These are phyloP conservation scores for Phytophthora multivora DNA, from an alignment of 352 stramenopile species.

Conservation along the genomic window DNA sequence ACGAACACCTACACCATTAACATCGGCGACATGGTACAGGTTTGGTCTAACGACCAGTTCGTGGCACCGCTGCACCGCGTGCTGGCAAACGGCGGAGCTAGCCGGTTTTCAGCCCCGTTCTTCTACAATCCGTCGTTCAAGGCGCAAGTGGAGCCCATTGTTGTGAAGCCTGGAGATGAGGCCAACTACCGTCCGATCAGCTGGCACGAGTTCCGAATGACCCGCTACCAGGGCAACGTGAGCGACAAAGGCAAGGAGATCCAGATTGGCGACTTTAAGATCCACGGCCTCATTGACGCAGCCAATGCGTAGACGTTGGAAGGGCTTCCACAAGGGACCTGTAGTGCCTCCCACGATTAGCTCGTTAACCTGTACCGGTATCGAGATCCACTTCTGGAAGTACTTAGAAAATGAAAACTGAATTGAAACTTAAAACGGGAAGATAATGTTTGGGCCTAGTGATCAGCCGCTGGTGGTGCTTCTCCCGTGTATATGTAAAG, in stretches of 20 bases:
- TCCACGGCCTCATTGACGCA: conserved; percentile 14
- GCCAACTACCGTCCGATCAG: conserved; percentile 37
- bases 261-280: conserved; percentile 87
- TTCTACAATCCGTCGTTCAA: conserved; percentile 67
- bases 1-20: conserved; percentile 63
- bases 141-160: conserved; percentile 58
- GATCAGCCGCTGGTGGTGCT: too few relatives aligned
- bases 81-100: conserved; percentile 27
- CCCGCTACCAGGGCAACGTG: conserved; percentile 60
- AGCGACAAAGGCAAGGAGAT: conserved; percentile 91
- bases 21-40: conserved; percentile 64
- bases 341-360: too few relatives aligned
- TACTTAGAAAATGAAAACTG: background rate
- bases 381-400: too few relatives aligned
- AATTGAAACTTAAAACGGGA: too few relatives aligned
- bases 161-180: conserved; percentile 30
- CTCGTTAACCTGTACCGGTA: too few relatives aligned
- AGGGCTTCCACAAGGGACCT: too few relatives aligned
- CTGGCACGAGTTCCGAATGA: background rate
- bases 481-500: background rate
- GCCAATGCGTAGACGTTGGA: conserved; percentile 5
- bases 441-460: too few relatives aligned
- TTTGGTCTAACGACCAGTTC: conserved; percentile 66
- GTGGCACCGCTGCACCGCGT: conserved; percentile 59
- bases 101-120: conserved; percentile 57